Base-by-base conservation (phyloP, 164 flowering plant species). In the Liquidambar formosana region DNA sequence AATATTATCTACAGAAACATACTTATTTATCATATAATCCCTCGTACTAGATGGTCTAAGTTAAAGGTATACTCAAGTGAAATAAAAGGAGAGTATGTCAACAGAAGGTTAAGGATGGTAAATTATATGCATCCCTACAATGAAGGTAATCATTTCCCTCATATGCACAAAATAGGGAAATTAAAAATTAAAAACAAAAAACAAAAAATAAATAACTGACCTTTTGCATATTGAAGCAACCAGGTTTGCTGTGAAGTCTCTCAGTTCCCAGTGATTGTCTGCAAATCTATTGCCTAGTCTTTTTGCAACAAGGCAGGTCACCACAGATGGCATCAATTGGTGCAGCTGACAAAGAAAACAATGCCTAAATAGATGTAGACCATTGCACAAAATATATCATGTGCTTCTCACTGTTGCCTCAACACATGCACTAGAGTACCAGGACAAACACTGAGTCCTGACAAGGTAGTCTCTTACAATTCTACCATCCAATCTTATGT, bases 181-280 rank as follows among this genome's bases (percentile, higher is more conserved):
- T 19, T 22, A 13, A 23, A 25, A n/a, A n/a, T n/a, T n/a, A n/a
- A n/a, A n/a, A n/a, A n/a, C n/a, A n/a, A n/a, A n/a, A n/a, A n/a
- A n/a, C n/a, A n/a, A n/a, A n/a, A 48, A 4, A 38, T 62, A 33
- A 33, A 33, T 2, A 22, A 48, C 73, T 72, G 27, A 93, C 99
- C 94, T 92, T 81, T 84, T 94, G 82, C 98, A 96, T 78, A 96
- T 89, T 56, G 81, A 81, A 71, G 94, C 92, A 78, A 88, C 90
- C 72, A 96, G 72, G 25, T 78, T 87, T 51, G 97, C 97, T 10
- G 93, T 74, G 80, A 86, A 93, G 77, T 90, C 81, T 76, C 99
- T 81, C 54, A 93, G 96, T 74, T 90, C 94, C 99, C 97, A 90
- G 72, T 96, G 99, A 75, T 89, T 89, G 77, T 96, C 98, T 2